A percentile compares a stretch with the other conserved stretches of the same genome.
These are phyloP conservation scores for Phoma herbarum DNA, from an alignment of 2,329 filamentous ascomycete species.

Conservation along the genomic window DNA sequence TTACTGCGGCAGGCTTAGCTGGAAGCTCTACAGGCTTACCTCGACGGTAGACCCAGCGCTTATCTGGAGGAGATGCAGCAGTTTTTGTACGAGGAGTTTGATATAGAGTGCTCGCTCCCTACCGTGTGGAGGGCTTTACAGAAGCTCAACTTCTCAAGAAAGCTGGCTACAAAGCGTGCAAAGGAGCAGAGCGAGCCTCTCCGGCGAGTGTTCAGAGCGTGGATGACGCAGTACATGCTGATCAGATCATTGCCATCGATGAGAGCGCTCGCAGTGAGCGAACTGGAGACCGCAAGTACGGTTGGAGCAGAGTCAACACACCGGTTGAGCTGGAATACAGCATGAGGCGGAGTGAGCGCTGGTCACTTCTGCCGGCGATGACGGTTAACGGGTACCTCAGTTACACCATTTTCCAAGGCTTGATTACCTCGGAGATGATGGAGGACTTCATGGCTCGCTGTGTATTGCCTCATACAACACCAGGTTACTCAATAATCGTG, in stretches of 20 bases:
- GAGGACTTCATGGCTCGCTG: neutral
- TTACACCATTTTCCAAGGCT: slow-evolving; percentile 8
- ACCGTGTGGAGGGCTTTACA: neutral
- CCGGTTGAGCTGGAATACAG: neutral
- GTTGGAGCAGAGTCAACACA: neutral
- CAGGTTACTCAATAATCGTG: neutral
- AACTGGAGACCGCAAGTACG: neutral
- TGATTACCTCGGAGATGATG: neutral
- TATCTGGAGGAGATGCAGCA: neutral
- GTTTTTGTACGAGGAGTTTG: neutral
- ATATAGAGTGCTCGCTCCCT: neutral
- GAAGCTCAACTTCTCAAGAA: neutral
- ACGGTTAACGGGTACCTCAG: slow-evolving; percentile 17
- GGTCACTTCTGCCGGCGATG: neutral
- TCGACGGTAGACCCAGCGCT: neutral
- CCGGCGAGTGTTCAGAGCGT: neutral
- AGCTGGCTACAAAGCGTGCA: neutral
- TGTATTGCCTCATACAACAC: neutral
- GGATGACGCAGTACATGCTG: neutral
- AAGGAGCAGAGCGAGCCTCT: neutral
- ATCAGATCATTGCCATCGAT: neutral
- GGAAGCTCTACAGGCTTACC: neutral
- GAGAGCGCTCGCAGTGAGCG: neutral
- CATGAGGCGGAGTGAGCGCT: slow-evolving; percentile 7
- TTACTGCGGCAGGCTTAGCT: neutral